Base-by-base conservation (phyloP, 140 eudicot species). In the Ambrosia hybrid region DNA sequence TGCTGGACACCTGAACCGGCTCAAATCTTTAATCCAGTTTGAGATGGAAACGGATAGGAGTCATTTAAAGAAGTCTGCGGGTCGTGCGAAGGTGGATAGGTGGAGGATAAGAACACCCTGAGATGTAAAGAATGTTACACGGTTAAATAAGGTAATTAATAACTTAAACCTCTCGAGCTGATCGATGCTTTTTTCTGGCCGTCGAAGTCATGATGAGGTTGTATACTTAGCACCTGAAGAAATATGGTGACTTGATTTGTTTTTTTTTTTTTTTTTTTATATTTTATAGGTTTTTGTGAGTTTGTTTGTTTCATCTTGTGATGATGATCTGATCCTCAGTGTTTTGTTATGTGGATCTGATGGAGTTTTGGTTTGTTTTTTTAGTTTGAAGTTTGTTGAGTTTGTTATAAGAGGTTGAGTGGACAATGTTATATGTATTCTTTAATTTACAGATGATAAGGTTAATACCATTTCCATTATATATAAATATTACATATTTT, bases 1-100 rank as follows among this genome's bases (percentile, higher is more conserved):
- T 73, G 57, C 8, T 48, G 96, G 91, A 30, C 96, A 86, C 55
- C 72, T 91, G 52, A 84, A 80, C 63, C 83, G 90, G 53, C 67
- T 91, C 77, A 88, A 87, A 10, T 78, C 90, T 21, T 71, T 76
- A 66, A 83, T 91, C 64, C 88, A 85, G 26, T 82, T 87, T 1
- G 93, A 86, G 60, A 81, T 84, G 71, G 92, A 81, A 73, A 82
- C 81, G 0, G 91, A 86, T 34, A 57, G 89, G 39, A 64, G 30
- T 57, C 82, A 78, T 78, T 15, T 83, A 15, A 77, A 86, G 83
- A 88, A 85, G 73, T 69, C 85, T 13, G 12, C 76, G 1, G 81
- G 82, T 46, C 87, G 85, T 72, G 67, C 76, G 68, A 89, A 80
- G 74, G 72, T 76, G 66, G 91, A 79, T 43, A 75, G 78, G 74